phyloP scores from a whole-genome alignment of 495 filamentous ascomycete species.

The Aspergillus indologenus region DNA sequence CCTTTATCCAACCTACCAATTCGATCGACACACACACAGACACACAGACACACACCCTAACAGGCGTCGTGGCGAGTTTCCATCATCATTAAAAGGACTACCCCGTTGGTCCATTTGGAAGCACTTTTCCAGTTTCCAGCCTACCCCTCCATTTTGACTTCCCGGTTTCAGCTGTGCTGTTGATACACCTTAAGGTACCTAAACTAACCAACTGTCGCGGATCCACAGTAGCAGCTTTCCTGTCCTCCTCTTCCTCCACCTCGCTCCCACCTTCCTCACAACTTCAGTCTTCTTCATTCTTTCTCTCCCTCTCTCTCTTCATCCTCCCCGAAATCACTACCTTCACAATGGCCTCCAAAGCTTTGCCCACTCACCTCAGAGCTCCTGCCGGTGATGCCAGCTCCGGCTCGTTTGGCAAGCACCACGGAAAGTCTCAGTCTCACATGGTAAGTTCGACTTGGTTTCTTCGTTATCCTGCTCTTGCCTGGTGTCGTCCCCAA shows the following conservation, averaged over 20 bases:
- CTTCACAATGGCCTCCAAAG: slow-evolving; percentile 63
- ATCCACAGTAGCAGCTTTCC: background rate
- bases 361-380: slow-evolving; percentile 79
- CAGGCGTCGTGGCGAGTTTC: background rate
- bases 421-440: slow-evolving; percentile 92
- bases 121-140: background rate
- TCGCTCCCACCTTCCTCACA: background rate
- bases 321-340: background rate
- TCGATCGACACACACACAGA: background rate
- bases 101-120: background rate
- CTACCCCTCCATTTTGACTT: background rate
- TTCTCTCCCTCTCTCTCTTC: slow-evolving; percentile 1
- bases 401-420: slow-evolving; percentile 63
- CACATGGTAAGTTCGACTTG: slow-evolving; percentile 75
- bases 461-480: background rate
- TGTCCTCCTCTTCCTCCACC: background rate
- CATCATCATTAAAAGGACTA: background rate
- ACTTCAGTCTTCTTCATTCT: slow-evolving; percentile 4
- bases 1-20: slow-evolving; percentile 1
- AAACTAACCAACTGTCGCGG: background rate
- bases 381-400: slow-evolving; percentile 47
- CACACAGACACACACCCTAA: too few relatives aligned
- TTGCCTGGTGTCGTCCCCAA: background rate
- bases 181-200: background rate
- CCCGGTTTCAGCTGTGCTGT: slow-evolving; percentile 1